Conservation (phyloP, 495 filamentous ascomycete species). For the Apodospora peruviana region DNA sequence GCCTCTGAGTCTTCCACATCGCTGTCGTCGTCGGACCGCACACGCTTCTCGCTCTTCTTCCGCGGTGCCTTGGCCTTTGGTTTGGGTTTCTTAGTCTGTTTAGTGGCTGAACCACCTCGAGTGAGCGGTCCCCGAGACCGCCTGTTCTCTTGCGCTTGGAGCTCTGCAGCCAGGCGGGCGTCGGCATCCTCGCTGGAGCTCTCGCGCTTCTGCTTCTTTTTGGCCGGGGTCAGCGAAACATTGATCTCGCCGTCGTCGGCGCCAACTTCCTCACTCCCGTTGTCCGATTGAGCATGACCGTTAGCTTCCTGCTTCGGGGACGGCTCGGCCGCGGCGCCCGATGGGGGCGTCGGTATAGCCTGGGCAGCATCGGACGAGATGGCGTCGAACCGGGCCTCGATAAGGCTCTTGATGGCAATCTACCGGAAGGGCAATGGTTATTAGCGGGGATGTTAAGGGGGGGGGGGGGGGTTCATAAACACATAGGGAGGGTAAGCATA, state of each 20-base stretch:
- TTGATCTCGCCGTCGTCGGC: conserved; percentile 43
- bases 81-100: conserved; percentile 38
- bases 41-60: conserved; percentile 73
- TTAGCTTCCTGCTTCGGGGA: conserved; percentile 24
- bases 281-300: conserved; percentile 29
- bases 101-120: conserved; percentile 53
- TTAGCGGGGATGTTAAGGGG: too few relatives aligned
- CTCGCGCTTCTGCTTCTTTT: conserved; percentile 54
- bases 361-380: conserved; percentile 47
- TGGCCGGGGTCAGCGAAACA: conserved; percentile 45
- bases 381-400: conserved; percentile 86
- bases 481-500: conserved; percentile 27
- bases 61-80: conserved; percentile 47
- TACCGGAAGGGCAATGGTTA: conserved; percentile 27
- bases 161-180: conserved; percentile 73
- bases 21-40: conserved; percentile 74
- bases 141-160: conserved; percentile 89
- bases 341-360: conserved; percentile 28
- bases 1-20: conserved; percentile 59
- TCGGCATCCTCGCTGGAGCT: conserved; percentile 62
- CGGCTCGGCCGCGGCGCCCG: conserved; percentile 20
- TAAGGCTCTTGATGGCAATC: conserved; percentile 75
- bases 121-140: conserved; percentile 60
- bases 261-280: conserved; percentile 23
- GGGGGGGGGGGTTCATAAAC: not conserved